phyloP scores from a whole-genome alignment of 202 grass and related monocot species.

The Schoenoplectus triqueter region DNA sequence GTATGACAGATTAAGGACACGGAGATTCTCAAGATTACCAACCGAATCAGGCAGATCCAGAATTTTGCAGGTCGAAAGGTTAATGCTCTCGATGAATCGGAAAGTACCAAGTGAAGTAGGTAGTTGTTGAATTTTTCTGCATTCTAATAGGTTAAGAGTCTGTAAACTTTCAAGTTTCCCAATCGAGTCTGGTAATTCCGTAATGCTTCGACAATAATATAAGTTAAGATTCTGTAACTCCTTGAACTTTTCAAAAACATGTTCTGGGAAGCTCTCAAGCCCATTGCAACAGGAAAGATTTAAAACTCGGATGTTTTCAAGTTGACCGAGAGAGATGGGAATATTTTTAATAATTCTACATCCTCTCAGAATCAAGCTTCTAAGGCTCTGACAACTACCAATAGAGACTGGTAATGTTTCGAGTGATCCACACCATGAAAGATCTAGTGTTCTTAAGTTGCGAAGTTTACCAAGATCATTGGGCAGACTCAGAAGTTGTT shows the following conservation, averaged over 20 bases:
- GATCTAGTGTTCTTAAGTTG: conserved; percentile 24
- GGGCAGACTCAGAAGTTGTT: conserved; percentile 45
- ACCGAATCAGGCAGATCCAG: not conserved
- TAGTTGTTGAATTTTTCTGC: conserved; percentile 6
- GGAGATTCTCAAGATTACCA: not conserved
- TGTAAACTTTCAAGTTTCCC: not conserved
- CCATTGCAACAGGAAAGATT: not conserved
- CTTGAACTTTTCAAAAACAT: not conserved
- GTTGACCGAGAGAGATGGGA: not conserved
- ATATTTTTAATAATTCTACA: not conserved
- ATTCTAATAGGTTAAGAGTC: not conserved
- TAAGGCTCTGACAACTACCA: not conserved
- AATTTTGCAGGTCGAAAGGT: not conserved
- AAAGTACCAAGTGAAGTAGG: not conserved
- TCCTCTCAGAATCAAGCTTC: not conserved
- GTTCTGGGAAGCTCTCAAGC: not conserved
- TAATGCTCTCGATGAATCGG: not conserved
- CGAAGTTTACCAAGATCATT: conserved; percentile 32
- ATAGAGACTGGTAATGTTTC: no score
- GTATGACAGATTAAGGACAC: not conserved
- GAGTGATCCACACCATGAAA: no score
- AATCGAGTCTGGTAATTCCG: not conserved
- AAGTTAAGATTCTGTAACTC: not conserved
- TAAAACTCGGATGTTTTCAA: conserved; percentile 6
- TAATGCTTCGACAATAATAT: conserved; percentile 10